A percentile compares a stretch with the other conserved stretches of the same genome.
Evolutionary conservation across 169 alveolate genomes (phyloP).

Genomic region (Plasmodium gonderi): DNA sequence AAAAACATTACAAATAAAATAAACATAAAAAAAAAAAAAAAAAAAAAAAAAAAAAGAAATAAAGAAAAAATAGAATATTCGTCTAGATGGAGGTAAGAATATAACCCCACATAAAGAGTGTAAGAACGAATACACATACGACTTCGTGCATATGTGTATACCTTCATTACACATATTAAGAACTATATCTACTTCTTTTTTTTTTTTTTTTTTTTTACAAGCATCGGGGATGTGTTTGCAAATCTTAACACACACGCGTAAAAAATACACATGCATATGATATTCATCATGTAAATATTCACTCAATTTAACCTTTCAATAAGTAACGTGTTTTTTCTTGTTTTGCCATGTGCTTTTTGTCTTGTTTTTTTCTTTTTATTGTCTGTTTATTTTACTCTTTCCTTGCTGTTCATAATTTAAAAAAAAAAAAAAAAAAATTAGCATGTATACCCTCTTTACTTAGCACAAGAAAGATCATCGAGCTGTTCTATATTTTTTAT

Average conservation of each 20-base stretch:
- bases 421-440: not conserved
- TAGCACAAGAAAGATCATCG: constrained; percentile 18
- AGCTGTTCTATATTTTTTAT: constrained; percentile 7
- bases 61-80: not conserved
- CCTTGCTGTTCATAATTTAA: not conserved
- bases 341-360: too few relatives aligned
- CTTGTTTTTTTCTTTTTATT: too few relatives aligned
- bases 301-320: too few relatives aligned
- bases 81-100: not conserved
- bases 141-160: not conserved
- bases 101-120: not conserved
- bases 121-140: not conserved
- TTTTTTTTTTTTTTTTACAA: not conserved
- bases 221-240: not conserved
- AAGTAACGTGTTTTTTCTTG: too few relatives aligned
- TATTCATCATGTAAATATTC: too few relatives aligned
- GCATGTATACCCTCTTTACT: not conserved
- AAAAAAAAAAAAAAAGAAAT: not conserved
- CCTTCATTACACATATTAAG: not conserved
- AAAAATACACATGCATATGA: too few relatives aligned
- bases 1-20: constrained; percentile 28
- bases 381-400: too few relatives aligned
- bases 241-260: not conserved
- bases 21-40: constrained; percentile 41
- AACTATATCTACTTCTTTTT: not conserved